phyloP scores from a whole-genome alignment of 2,329 filamentous ascomycete species.

The Amauroascus niger region DNA sequence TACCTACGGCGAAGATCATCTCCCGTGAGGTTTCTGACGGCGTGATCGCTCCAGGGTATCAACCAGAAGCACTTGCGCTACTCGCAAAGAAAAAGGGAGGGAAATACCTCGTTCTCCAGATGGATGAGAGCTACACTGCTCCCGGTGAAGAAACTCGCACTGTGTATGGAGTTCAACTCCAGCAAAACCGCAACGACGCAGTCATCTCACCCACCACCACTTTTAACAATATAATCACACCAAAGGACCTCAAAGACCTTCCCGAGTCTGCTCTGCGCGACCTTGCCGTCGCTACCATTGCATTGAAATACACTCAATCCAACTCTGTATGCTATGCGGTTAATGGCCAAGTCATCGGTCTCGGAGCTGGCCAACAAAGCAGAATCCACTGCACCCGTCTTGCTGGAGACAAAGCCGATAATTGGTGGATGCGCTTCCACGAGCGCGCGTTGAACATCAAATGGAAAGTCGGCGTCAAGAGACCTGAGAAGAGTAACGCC shows the following conservation, averaged over 20 bases:
- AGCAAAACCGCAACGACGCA: constrained; percentile 88
- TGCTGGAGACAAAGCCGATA: constrained; percentile 95
- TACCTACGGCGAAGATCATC: constrained; percentile 93
- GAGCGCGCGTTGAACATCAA: constrained; percentile 75
- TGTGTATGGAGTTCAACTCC: constrained; percentile 79
- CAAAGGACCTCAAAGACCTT: constrained; percentile 64
- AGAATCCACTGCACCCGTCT: constrained; percentile 97
- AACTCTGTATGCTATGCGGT: constrained; percentile 98
- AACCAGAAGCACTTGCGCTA: constrained; percentile 75
- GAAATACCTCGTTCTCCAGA: constrained; percentile 91
- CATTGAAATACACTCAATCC: constrained; percentile 96
- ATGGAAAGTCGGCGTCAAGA: constrained; percentile 97
- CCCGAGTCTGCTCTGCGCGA: constrained; percentile 78
- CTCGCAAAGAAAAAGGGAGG: constrained; percentile 97
- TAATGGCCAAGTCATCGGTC: constrained; percentile 85
- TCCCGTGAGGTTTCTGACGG: constrained; percentile 96
- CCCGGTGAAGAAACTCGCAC: constrained; percentile 64
- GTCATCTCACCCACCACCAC: constrained; percentile 69
- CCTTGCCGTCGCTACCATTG: constrained; percentile 88
- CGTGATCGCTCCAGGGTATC: constrained; percentile 83
- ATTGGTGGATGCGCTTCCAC: constrained; percentile 99
- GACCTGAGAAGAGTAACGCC: constrained; percentile 94
- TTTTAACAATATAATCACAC: constrained; percentile 76
- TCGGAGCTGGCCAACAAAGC: constrained; percentile 93
- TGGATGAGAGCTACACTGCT: constrained; percentile 82